Evolutionary conservation across 129 eudicot genomes (phyloP).

Genomic region (Pulicaria dysenterica): DNA sequence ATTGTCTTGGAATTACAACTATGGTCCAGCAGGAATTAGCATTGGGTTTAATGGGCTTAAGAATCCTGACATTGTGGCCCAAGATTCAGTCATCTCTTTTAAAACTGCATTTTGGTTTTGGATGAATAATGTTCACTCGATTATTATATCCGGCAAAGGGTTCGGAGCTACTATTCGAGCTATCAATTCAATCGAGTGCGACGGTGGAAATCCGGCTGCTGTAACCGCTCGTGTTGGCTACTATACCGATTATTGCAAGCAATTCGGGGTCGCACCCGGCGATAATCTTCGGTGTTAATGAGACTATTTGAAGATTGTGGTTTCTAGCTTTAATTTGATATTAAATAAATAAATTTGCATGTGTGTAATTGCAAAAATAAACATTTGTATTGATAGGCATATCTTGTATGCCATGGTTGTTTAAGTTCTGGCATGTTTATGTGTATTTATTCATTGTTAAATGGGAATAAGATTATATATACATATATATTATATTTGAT

Average conservation of each 20-base stretch:
- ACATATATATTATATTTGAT: too few species aligned
- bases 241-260: constrained; percentile 33
- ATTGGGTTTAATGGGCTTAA: constrained; percentile 39
- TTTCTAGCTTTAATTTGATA: not conserved
- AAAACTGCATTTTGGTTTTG: constrained; percentile 38
- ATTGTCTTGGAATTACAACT: constrained; percentile 41
- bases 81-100: constrained; percentile 33
- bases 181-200: constrained; percentile 37
- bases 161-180: constrained; percentile 37
- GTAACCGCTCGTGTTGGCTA: constrained; percentile 34
- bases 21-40: constrained; percentile 42
- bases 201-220: constrained; percentile 30
- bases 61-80: constrained; percentile 39
- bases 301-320: not conserved
- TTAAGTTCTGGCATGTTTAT: too few species aligned
- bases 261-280: constrained; percentile 39
- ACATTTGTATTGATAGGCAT: too few species aligned
- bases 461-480: too few species aligned
- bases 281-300: constrained; percentile 36
- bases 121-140: constrained; percentile 38
- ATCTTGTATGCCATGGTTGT: too few species aligned
- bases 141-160: constrained; percentile 37
- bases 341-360: not conserved
- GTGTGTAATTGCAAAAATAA: not conserved
- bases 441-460: too few species aligned